Conservation (phyloP, 1,139 yeast genomes). For the Candida albicans region DNA sequence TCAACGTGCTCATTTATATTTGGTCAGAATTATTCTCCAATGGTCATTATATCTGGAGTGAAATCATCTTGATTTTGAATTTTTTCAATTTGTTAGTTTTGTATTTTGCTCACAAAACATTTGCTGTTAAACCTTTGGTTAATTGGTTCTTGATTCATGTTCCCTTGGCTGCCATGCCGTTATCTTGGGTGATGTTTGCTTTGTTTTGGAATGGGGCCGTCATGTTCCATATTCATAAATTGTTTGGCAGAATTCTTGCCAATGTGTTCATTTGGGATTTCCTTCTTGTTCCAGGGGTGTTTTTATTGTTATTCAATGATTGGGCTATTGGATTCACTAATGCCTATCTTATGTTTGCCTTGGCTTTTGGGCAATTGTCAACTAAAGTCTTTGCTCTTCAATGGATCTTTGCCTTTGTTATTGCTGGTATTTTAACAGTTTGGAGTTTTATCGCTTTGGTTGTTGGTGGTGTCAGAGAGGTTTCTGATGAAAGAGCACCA, state of each 20-base stretch:
- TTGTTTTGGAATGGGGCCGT: constrained; percentile 86
- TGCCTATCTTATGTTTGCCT: constrained; percentile 57
- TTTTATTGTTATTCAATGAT: constrained; percentile 62
- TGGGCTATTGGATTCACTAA: constrained; percentile 68
- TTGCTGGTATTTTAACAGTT: constrained; percentile 54
- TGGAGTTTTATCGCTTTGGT: constrained; percentile 46
- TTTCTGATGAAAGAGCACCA: constrained; percentile 26
- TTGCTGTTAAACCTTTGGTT: constrained; percentile 45
- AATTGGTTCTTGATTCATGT: constrained; percentile 61
- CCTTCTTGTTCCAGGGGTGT: constrained; percentile 60
- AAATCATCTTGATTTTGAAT: constrained; percentile 55
- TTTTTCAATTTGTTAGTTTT: constrained; percentile 56
- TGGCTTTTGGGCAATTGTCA: constrained; percentile 69
- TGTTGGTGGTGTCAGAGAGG: constrained; percentile 20
- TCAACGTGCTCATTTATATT: constrained; percentile 56
- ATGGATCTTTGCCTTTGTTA: constrained; percentile 79
- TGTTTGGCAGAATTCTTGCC: constrained; percentile 67
- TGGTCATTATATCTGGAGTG: constrained; percentile 55
- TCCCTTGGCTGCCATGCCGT: constrained; percentile 67
- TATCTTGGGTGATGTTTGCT: constrained; percentile 71
- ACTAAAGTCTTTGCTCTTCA: constrained; percentile 72
- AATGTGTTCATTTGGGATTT: constrained; percentile 79
- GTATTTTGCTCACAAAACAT: constrained; percentile 63
- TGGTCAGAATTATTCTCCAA: constrained; percentile 65
- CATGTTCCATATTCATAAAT: constrained; percentile 53